Percentiles rank a stretch among this genome's conserved stretches.
These are phyloP conservation scores for Kernera saxatilis DNA, from an alignment of 345 rosid genomes.

Conservation along the genomic window DNA sequence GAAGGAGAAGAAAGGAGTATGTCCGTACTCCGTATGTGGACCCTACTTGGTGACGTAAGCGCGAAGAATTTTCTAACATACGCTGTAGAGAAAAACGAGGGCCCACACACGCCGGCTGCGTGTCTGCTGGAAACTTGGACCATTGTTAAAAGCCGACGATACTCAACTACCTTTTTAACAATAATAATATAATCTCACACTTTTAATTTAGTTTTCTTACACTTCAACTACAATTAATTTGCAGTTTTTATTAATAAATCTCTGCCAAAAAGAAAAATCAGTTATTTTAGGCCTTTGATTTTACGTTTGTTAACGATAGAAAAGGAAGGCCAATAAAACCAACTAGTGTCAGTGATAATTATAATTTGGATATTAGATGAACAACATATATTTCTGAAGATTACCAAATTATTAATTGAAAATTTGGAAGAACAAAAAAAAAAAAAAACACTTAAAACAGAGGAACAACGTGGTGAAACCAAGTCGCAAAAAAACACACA, in stretches of 20 bases:
- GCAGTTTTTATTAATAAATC: background rate
- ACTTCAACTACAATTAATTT: background rate
- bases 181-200: background rate
- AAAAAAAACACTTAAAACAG: background rate
- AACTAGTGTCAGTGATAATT: background rate
- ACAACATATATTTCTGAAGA: background rate
- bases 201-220: background rate
- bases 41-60: conserved; percentile 24
- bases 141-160: conserved; percentile 15
- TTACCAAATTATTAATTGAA: conserved; percentile 19
- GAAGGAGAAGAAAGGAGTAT: background rate
- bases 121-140: conserved; percentile 34
- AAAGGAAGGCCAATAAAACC: background rate
- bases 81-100: background rate
- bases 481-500: conserved; percentile 33
- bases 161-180: background rate
- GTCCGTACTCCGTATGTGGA: conserved; percentile 5
- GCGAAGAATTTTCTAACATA: conserved; percentile 7
- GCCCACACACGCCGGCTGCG: conserved; percentile 42
- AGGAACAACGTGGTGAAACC: conserved; percentile 32
- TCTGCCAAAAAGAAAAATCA: background rate
- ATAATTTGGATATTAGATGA: background rate
- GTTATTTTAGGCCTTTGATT: background rate
- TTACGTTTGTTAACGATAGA: background rate
- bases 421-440: conserved; percentile 9